Evolutionary conservation across 1,139 yeast genomes (phyloP), one percentile per base, ranked within the genome.

Genomic region (Groenewaldozyma auringiensis): DNA sequence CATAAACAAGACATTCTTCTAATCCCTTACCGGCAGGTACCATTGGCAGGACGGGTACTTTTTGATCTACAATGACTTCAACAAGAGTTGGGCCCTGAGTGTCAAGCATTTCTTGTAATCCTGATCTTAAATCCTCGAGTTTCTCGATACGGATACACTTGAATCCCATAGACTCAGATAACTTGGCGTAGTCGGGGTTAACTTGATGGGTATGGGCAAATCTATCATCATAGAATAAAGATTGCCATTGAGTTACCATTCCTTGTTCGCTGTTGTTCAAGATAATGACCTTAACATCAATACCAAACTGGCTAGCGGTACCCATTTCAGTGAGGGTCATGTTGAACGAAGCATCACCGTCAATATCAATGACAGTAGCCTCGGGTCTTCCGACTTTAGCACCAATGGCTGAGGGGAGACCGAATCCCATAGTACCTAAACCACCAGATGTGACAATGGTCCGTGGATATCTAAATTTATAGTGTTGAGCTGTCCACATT

Each of bases 401-500:
- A 64, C 98, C 98, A 66, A 92, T 92, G 47, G 97, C 97, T 39
- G 97, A 85, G 29, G 98, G 97, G 52, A 89, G 73, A 54, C 98
- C 98, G 69, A 70, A 92, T 50, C 98, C 98, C 98, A 92, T 92
- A 50, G 98, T 92, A 59, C 98, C 98, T 62, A 92, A 77, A 59
- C 98, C 98, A 70, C 98, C 98, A 46, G 96, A 87, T 21, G 97
- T 88, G 65, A 92, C 84, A 75, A 92, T 83, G 47, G 94, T 76
- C 68, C 97, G 79, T 57, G 97, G 96, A 54, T 78, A 71, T 50
- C 81, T 83, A 94, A 96, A 89, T 47, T 88, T 79, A 78, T 83
- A 88, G 67, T 88, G 89, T 71, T 92, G 98, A 38, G 98, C 98
- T 38, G 97, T 94, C 97, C 98, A 92, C 98, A 92, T 92, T 73